phyloP scores from a whole-genome alignment of 1,284 basidiomycete genomes.

The Dichomitus squalens region DNA sequence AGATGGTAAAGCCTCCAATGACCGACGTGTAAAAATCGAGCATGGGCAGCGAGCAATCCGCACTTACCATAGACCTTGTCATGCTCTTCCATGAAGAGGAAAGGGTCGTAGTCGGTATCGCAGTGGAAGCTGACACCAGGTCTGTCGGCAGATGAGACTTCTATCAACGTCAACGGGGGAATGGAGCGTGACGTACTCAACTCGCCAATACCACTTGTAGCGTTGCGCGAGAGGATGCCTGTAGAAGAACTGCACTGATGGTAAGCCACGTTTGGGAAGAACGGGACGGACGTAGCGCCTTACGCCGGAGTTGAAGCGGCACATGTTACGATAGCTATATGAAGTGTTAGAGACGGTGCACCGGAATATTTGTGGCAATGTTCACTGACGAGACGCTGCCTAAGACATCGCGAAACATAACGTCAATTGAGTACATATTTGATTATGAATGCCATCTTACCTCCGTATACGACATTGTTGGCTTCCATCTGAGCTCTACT shows the following conservation, averaged over 20 bases:
- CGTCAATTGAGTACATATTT: conserved; percentile 27
- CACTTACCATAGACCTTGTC: conserved; percentile 64
- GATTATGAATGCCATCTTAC: conserved; percentile 32
- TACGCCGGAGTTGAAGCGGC: conserved; percentile 65
- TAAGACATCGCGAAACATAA: conserved; percentile 39
- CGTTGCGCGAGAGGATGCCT: conserved; percentile 53
- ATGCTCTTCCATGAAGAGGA: conserved; percentile 74
- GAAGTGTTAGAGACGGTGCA: not conserved
- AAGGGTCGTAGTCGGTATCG: conserved; percentile 74
- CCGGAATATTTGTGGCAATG: not conserved
- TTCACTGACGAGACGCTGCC: conserved; percentile 26
- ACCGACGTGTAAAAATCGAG: too few relatives aligned
- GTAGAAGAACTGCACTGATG: conserved; percentile 49
- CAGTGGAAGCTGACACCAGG: conserved; percentile 78
- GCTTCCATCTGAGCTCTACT: conserved; percentile 73
- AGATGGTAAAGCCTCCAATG: conserved; percentile 70
- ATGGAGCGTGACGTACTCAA: conserved; percentile 36
- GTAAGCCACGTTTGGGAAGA: too few relatives aligned
- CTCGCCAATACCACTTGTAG: conserved; percentile 36
- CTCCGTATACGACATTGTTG: conserved; percentile 86
- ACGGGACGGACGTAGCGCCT: conserved; percentile 22
- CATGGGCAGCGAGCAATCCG: not conserved
- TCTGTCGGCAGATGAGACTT: conserved; percentile 51
- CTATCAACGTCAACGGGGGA: conserved; percentile 43
- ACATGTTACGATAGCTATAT: conserved; percentile 50